These are phyloP conservation scores for Hemisphaericaspora xylanilytica DNA, from an alignment of 1,139 yeast species.

Conservation along the genomic window DNA sequence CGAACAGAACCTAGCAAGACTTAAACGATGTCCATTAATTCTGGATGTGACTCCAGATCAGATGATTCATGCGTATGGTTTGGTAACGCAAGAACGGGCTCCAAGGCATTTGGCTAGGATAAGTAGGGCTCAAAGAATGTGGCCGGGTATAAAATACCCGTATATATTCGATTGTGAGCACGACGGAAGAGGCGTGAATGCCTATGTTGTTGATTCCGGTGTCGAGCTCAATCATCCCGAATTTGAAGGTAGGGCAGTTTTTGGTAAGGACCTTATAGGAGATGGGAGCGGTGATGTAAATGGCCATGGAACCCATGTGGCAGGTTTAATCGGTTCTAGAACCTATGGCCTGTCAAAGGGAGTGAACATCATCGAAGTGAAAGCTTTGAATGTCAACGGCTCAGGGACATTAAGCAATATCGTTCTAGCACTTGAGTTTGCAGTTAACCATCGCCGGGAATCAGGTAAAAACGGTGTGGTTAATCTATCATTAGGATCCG, in stretches of 20 bases:
- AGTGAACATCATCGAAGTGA: slow-evolving; percentile 64
- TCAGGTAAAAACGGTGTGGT: slow-evolving; percentile 57
- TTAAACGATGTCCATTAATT: slow-evolving; percentile 49
- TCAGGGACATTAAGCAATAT: slow-evolving; percentile 68
- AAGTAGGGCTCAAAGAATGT: slow-evolving; percentile 47
- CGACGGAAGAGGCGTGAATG: slow-evolving; percentile 52
- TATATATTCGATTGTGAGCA: slow-evolving; percentile 27
- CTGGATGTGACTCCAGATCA: slow-evolving; percentile 62
- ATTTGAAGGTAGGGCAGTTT: slow-evolving; percentile 58
- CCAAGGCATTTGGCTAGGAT: slow-evolving; percentile 70
- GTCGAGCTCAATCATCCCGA: slow-evolving; percentile 57
- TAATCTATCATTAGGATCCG: slow-evolving; percentile 78
- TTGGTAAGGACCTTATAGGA: slow-evolving; percentile 58
- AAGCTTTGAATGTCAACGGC: slow-evolving; percentile 62
- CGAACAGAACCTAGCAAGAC: slow-evolving; percentile 42
- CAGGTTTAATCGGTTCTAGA: slow-evolving; percentile 79
- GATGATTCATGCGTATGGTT: slow-evolving; percentile 44
- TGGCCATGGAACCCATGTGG: slow-evolving; percentile 88
- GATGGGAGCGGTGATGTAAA: slow-evolving; percentile 63
- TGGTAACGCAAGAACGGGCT: slow-evolving; percentile 40
- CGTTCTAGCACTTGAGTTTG: slow-evolving; percentile 68
- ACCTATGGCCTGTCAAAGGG: slow-evolving; percentile 79
- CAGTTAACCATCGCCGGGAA: slow-evolving; percentile 54
- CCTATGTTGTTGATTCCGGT: slow-evolving; percentile 83
- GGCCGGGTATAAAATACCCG: slow-evolving; percentile 16